Conservation (phyloP, 2,329 filamentous ascomycete species). For the Aureobasidium melanogenum region DNA sequence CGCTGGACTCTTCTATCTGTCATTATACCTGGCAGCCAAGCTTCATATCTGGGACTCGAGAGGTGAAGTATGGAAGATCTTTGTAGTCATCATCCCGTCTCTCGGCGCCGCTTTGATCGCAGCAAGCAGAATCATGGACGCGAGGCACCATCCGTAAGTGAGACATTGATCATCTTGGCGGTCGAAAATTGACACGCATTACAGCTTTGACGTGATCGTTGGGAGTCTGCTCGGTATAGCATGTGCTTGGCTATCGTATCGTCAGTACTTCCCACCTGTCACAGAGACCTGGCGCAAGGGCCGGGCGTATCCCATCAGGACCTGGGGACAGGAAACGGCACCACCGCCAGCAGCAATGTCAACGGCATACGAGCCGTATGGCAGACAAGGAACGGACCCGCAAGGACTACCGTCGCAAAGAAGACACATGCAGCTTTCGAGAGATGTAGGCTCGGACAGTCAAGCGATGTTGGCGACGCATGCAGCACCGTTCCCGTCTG, state of each 20-base stretch:
- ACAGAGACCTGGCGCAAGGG: conserved; percentile 49
- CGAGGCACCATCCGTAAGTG: conserved; percentile 44
- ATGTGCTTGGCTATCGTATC: conserved; percentile 45
- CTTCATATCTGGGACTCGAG: conserved; percentile 51
- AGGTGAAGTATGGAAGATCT: conserved; percentile 52
- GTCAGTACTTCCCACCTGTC: conserved; percentile 51
- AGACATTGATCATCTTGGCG: not conserved
- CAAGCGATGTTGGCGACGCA: conserved; percentile 8
- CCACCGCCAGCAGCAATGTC: conserved; percentile 4
- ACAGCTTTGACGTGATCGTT: conserved; percentile 47
- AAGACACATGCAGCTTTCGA: not conserved
- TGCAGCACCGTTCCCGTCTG: conserved; percentile 3
- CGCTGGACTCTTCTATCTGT: conserved; percentile 51
- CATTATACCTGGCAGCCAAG: conserved; percentile 51
- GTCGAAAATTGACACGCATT: not conserved
- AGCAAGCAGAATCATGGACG: conserved; percentile 52
- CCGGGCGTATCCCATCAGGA: conserved; percentile 49
- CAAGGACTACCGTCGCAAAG: not conserved
- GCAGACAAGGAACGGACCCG: not conserved
- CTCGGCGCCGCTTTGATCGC: conserved; percentile 48
- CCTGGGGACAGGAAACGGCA: conserved; percentile 43
- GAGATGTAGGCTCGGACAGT: not conserved
- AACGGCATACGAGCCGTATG: conserved; percentile 5
- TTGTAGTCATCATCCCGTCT: conserved; percentile 45
- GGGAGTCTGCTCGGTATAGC: conserved; percentile 45